These are phyloP conservation scores for Parmelia sp. DNA, from an alignment of 495 filamentous ascomycete species.

Conservation along the genomic window DNA sequence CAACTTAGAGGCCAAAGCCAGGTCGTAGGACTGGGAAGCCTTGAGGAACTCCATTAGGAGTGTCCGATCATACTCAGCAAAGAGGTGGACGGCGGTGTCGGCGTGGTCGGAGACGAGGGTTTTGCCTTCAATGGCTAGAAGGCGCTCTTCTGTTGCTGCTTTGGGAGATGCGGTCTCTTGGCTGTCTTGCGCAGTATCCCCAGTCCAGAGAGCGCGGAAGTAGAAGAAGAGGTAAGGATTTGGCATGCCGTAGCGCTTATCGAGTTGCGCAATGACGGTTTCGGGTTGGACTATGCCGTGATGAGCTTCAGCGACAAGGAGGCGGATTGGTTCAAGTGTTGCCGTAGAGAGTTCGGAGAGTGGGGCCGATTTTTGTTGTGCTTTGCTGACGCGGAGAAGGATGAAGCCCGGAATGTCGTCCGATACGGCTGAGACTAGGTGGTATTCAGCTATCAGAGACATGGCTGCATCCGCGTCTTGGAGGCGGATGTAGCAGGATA, in stretches of 20 bases:
- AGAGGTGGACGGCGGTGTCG: conserved; percentile 76
- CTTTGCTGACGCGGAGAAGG: conserved; percentile 71
- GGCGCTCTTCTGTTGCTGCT: conserved; percentile 11
- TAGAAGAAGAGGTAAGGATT: conserved; percentile 66
- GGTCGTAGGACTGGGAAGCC: conserved; percentile 71
- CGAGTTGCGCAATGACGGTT: conserved; percentile 69
- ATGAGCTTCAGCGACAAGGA: conserved; percentile 86
- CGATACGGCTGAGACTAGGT: conserved; percentile 74
- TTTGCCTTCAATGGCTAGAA: conserved; percentile 44
- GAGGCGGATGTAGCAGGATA: conserved; percentile 80
- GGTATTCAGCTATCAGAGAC: conserved; percentile 72
- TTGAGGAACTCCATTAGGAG: conserved; percentile 84
- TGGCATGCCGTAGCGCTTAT: conserved; percentile 36
- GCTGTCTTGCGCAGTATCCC: conserved; percentile 47
- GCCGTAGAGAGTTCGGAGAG: conserved; percentile 65
- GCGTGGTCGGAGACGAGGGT: conserved; percentile 78
- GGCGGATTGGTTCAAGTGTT: conserved; percentile 70
- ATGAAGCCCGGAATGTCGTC: conserved; percentile 89
- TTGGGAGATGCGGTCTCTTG: conserved; percentile 22
- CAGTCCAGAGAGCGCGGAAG: conserved; percentile 80
- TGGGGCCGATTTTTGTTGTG: conserved; percentile 59
- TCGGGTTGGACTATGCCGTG: conserved; percentile 77
- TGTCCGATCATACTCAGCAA: conserved; percentile 71
- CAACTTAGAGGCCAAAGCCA: conserved; percentile 66
- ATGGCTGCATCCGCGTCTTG: conserved; percentile 89